phyloP scores from a whole-genome alignment of 1,284 basidiomycete species.

The Puccinia sorghi region DNA sequence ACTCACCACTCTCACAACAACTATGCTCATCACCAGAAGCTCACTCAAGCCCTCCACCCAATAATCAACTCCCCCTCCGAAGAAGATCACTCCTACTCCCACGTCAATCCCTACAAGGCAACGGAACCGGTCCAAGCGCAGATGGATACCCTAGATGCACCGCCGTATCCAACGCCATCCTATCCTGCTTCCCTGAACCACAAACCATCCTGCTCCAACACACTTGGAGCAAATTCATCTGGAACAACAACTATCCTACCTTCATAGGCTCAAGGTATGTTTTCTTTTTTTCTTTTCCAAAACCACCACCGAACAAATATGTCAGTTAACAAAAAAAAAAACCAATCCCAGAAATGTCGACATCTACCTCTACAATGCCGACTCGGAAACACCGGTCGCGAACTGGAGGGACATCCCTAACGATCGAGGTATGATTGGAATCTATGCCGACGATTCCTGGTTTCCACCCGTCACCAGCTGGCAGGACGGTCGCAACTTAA shows the following conservation, averaged over 20 bases:
- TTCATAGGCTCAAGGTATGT: slow-evolving; percentile 39
- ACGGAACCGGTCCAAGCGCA: slow-evolving; percentile 34
- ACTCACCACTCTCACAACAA: no score
- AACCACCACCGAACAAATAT: no score
- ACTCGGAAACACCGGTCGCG: slow-evolving; percentile 28
- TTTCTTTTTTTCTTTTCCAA: no score
- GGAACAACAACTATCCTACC: slow-evolving; percentile 46
- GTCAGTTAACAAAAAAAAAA: no score
- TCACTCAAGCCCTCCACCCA: background rate
- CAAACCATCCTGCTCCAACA: slow-evolving; percentile 27
- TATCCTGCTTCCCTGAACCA: slow-evolving; percentile 38
- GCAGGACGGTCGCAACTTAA: slow-evolving; percentile 15
- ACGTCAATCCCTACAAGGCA: slow-evolving; percentile 26
- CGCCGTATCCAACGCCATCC: slow-evolving; percentile 41
- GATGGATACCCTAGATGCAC: slow-evolving; percentile 44
- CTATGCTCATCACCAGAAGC: no score
- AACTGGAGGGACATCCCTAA: slow-evolving; percentile 33
- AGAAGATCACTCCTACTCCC: slow-evolving; percentile 12
- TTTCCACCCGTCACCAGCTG: slow-evolving; percentile 28
- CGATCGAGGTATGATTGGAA: slow-evolving; percentile 48
- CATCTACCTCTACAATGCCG: slow-evolving; percentile 45
- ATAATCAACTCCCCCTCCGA: background rate
- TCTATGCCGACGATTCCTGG: slow-evolving; percentile 40
- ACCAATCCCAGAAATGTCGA: slow-evolving; percentile 17
- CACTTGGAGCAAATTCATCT: slow-evolving; percentile 48